Evolutionary conservation across 208 protist genomes (phyloP).

Genomic region (Phytomonas sp.): DNA sequence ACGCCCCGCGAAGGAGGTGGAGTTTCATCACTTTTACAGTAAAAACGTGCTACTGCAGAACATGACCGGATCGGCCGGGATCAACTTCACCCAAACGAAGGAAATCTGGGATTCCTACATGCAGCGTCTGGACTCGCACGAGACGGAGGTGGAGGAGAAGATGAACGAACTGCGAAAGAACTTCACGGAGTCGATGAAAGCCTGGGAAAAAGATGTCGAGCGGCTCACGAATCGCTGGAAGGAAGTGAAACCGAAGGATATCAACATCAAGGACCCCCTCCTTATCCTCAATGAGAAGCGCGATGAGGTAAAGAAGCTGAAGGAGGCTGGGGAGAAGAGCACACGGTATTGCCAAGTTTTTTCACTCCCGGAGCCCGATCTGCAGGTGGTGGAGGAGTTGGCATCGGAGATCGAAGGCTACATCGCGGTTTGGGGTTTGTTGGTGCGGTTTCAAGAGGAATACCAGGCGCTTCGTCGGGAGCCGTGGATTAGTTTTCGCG

Average conservation of each 20-base stretch:
- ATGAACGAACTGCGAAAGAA: slow-evolving; percentile 51
- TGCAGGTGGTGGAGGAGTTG: slow-evolving; percentile 69
- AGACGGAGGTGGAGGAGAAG: slow-evolving; percentile 89
- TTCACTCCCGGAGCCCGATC: slow-evolving; percentile 78
- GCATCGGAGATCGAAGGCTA: slow-evolving; percentile 82
- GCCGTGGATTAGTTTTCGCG: slow-evolving; percentile 92
- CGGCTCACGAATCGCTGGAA: slow-evolving; percentile 92
- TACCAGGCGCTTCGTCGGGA: slow-evolving; percentile 70
- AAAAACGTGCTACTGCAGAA: slow-evolving; percentile 90
- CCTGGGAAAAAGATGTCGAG: slow-evolving; percentile 76
- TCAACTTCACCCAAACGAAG: slow-evolving; percentile 70
- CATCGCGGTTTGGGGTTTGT: slow-evolving; percentile 79
- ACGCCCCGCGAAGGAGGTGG: slow-evolving; percentile 69
- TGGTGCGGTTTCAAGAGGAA: slow-evolving; percentile 81
- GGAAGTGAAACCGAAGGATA: slow-evolving; percentile 91
- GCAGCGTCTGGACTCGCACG: slow-evolving; percentile 88
- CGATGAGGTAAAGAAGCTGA: slow-evolving; percentile 72
- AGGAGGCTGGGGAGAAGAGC: slow-evolving; percentile 59
- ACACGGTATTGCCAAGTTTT: slow-evolving; percentile 90
- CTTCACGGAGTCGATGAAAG: slow-evolving; percentile 63
- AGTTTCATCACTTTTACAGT: slow-evolving; percentile 90
- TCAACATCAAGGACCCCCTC: slow-evolving; percentile 59
- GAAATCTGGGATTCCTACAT: slow-evolving; percentile 73
- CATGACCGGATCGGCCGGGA: slow-evolving; percentile 65
- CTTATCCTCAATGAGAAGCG: slow-evolving; percentile 75